Base-by-base conservation (phyloP, 345 rosid genomes). In the Citrus cavaleriei region DNA sequence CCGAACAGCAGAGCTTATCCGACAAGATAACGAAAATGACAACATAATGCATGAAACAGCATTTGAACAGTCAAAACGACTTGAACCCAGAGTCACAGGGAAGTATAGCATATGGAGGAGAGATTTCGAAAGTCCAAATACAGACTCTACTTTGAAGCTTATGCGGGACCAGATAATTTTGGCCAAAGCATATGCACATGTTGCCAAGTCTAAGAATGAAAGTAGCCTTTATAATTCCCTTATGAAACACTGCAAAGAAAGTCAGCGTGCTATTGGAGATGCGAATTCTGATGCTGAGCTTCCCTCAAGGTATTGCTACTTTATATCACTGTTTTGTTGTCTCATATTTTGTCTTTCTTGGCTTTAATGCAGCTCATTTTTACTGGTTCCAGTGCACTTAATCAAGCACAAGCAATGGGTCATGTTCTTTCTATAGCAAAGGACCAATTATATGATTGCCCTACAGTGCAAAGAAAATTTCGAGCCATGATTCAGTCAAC, bases 81-180 rank as follows among this genome's bases (percentile, higher is more conserved):
- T 86, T 74, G 91, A 90, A 69, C 89, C 92, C 55, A 79, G 88
- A 25, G 79, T 85, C 83, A 84, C 79, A 74, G 98, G 89, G 76
- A 97, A 92, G 81, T 93, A 94, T 83, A 93, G 94, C 72, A 90
- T 93, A 79, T 94, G 97, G 99, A 93, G 98, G 88, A 92, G 91
- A 90, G 98, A 96, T 82, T 91, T 72, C 74, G 97, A 94, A 74
- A 91, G 81, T 83, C 95, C 90, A 72, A 90, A 91, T 85, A 91
- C 97, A 66, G 99, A 90, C 84, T 84, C 98, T 72, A 88, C 87
- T 30, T 86, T 94, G 88, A 94, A 90, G 81, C 95, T 96, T 77
- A 94, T 94, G 93, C 89, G 95, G 46, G 98, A 96, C 89, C 99
- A 96, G 89, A 88, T 94, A 80, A 93, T 94, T 76, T 91, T 94